Base-by-base conservation (phyloP, 148 eudicot species). In the Linanthus parryae region DNA sequence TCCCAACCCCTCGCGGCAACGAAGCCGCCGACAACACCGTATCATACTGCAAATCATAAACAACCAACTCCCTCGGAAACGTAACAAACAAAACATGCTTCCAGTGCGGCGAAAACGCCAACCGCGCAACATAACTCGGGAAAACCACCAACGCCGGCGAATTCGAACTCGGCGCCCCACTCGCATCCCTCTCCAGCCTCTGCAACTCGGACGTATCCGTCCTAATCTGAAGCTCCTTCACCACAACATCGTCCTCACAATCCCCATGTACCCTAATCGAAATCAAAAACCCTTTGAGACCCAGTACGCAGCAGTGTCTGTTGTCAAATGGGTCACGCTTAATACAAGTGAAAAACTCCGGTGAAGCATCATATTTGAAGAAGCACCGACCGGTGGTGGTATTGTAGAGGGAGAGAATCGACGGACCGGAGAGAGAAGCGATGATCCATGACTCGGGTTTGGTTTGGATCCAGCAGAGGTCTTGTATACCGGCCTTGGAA, bases 61-160 rank as follows among this genome's bases (percentile, higher is more conserved):
- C 90, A 26, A 94, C 85, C 66, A 94, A 22, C 67, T 94, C 99
- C 70, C 95, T 87, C 5, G 99, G 99, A 30, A 94, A 94, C 8
- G 73, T 74, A 16, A 76, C 82, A 17, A 77, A 82, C 57, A 88
- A 39, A 17, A 94, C 65, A 47, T 94, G 81, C 71, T 72, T 79
- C 99, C 96, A 94, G 24, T 72, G 82, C 0, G 73, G 76, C 27
- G 99, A 94, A 49, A 82, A 94, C 23, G 96, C 76, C 18, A 85
- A 59, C 43, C 70, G 79, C 19, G 65, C 94, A 24, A 57, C 35
- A 43, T 94, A 82, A 24, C 68, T 84, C 30, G 94, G 96, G 46
- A 82, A 88, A 13, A 57, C 64, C 17, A 84, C 88, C 42, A 75
- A 66, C 3, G 80, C 83, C 2, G 97, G 95, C 7, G 83, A 64